Conservation (phyloP, 306 rosid genomes). For the Carpinus viminea region DNA sequence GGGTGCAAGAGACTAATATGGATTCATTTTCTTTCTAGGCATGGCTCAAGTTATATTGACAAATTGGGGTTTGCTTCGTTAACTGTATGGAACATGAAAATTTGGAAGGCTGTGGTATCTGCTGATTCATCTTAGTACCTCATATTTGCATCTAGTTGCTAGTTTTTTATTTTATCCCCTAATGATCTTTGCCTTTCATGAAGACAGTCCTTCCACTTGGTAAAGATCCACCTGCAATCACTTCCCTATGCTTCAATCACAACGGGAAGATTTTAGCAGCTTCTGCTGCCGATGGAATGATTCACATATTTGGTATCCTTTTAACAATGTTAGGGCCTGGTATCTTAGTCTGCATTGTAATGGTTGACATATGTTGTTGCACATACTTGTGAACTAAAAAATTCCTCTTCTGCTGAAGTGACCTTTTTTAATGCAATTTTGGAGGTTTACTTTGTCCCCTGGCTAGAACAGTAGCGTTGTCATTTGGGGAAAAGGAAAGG, state of each 20-base stretch:
- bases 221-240: constrained; percentile 96
- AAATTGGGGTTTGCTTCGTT: constrained; percentile 79
- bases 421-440: background rate
- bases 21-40: constrained; percentile 46
- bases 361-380: background rate
- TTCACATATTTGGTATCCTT: constrained; percentile 99
- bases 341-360: constrained; percentile 9
- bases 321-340: constrained; percentile 13
- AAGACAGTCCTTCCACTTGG: constrained; percentile 99
- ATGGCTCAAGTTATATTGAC: constrained; percentile 55
- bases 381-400: background rate
- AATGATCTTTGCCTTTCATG: constrained; percentile 58
- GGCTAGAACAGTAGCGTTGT: background rate
- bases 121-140: constrained; percentile 34
- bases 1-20: constrained; percentile 16
- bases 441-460: background rate
- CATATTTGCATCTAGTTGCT: background rate
- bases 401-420: background rate
- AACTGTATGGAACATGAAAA: constrained; percentile 97
- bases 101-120: constrained; percentile 92
- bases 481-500: background rate
- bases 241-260: constrained; percentile 93
- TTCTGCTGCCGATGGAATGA: constrained; percentile 94
- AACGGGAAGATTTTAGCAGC: constrained; percentile 97
- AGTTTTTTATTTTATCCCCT: constrained; percentile 32